phyloP scores from a whole-genome alignment of 1,284 basidiomycete genomes.

The Nidula niveotomentosa region DNA sequence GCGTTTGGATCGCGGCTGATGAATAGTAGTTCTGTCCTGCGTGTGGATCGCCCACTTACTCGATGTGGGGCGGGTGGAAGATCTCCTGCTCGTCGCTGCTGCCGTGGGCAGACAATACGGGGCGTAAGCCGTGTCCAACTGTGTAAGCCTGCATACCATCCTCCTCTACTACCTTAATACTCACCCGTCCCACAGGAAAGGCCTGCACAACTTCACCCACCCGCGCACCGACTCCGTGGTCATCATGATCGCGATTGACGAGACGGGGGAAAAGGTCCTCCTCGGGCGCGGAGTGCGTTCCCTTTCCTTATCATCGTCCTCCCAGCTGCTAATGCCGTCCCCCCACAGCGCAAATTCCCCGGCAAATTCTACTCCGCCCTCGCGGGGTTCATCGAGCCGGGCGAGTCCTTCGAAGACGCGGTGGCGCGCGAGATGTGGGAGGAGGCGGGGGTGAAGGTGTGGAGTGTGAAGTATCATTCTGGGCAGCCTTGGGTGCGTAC shows the following conservation, averaged over 20 bases:
- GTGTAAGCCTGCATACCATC: conserved; percentile 41
- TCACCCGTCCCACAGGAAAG: conserved; percentile 48
- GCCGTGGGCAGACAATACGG: conserved; percentile 66
- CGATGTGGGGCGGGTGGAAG: conserved; percentile 97
- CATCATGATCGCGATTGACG: conserved; percentile 87
- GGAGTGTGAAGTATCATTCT: conserved; percentile 86
- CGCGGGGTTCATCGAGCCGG: conserved; percentile 91
- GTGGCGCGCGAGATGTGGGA: conserved; percentile 94
- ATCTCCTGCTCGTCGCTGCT: conserved; percentile 75
- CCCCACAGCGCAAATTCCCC: conserved; percentile 64
- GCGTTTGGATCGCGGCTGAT: conserved; percentile 1
- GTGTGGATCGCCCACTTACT: conserved; percentile 83
- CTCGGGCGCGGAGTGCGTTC: conserved; percentile 80
- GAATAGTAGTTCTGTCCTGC: conserved; percentile 77
- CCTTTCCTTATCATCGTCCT: background rate
- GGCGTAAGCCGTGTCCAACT: conserved; percentile 65
- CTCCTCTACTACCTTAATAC: conserved; percentile 4
- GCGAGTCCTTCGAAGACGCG: conserved; percentile 94
- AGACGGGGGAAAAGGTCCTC: conserved; percentile 78
- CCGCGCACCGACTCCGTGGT: conserved; percentile 90
- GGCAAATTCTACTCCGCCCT: conserved; percentile 82
- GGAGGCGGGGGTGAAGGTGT: conserved; percentile 88
- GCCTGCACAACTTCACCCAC: conserved; percentile 87
- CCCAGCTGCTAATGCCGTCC: too few species aligned
- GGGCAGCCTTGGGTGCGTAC: conserved; percentile 75